Conservation (phyloP, 352 stramenopile species). For the Phytopythium cucurbitacearum region DNA sequence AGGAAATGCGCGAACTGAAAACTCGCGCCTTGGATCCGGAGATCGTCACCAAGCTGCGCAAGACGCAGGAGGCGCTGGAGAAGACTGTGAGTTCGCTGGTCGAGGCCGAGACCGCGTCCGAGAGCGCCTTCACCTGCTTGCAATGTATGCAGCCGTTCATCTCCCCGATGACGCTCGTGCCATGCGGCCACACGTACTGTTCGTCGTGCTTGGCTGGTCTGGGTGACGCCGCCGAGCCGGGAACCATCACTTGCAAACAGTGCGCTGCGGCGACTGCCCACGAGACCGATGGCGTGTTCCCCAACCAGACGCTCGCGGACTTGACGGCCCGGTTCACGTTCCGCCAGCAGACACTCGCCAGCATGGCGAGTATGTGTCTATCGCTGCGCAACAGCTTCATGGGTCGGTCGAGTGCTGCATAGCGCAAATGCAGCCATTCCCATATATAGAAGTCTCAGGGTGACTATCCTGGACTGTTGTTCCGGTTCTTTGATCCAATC, state of each 20-base stretch:
- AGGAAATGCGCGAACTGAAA: constrained; percentile 46
- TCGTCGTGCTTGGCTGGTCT: constrained; percentile 38
- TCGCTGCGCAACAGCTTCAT: constrained; percentile 60
- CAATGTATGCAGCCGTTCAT: constrained; percentile 68
- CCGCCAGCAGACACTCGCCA: constrained; percentile 61
- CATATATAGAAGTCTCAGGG: too few species aligned
- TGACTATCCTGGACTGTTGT: too few species aligned
- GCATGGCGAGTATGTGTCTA: constrained; percentile 65
- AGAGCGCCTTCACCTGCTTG: constrained; percentile 73
- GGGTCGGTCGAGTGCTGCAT: constrained; percentile 10
- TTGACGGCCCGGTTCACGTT: constrained; percentile 73
- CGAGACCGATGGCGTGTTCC: constrained; percentile 51
- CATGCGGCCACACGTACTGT: constrained; percentile 75
- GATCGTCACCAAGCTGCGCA: constrained; percentile 40
- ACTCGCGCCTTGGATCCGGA: constrained; percentile 45
- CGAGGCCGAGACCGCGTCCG: constrained; percentile 62
- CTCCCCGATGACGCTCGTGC: constrained; percentile 58
- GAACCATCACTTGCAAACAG: constrained; percentile 55
- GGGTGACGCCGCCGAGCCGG: constrained; percentile 27
- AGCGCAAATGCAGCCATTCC: background rate
- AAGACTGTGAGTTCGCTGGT: constrained; percentile 63
- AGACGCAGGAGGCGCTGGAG: constrained; percentile 63
- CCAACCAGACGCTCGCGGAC: constrained; percentile 64
- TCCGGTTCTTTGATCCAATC: too few species aligned
- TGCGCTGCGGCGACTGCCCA: constrained; percentile 15